Conservation (phyloP, 805 yeast genomes). For the Yamadazyma paraphyllophila region DNA sequence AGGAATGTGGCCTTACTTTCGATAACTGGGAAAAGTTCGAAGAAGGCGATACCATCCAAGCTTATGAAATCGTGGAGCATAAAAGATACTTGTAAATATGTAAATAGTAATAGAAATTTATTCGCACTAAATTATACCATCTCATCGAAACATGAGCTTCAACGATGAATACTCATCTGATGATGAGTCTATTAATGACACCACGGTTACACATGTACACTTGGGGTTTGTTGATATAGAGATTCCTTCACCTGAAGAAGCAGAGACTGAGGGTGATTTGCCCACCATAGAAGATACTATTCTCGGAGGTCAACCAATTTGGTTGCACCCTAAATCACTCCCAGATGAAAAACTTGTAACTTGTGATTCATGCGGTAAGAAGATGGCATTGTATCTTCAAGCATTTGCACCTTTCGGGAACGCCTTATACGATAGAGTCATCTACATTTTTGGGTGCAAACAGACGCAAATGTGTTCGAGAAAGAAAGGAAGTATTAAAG, state of each 20-base stretch:
- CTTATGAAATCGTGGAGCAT: conserved; percentile 59
- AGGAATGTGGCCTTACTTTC: conserved; percentile 86
- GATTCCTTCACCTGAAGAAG: conserved; percentile 34
- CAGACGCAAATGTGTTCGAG: conserved; percentile 55
- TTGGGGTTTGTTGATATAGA: conserved; percentile 68
- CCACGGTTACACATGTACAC: conserved; percentile 38
- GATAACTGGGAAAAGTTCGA: conserved; percentile 64
- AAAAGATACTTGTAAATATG: conserved; percentile 32
- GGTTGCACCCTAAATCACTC: conserved; percentile 61
- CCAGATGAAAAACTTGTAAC: conserved; percentile 53
- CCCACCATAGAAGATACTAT: conserved; percentile 63
- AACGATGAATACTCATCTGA: conserved; percentile 57
- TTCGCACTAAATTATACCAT: conserved; percentile 14
- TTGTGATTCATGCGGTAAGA: conserved; percentile 65
- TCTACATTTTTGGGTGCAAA: conserved; percentile 80
- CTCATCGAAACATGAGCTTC: conserved; percentile 24
- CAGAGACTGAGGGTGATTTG: conserved; percentile 31
- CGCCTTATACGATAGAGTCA: conserved; percentile 70
- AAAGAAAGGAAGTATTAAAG: conserved; percentile 67
- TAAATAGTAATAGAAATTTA: conserved; percentile 4
- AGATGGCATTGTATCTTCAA: conserved; percentile 71
- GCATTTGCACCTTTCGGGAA: conserved; percentile 76
- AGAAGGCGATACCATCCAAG: conserved; percentile 74
- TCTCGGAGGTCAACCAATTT: conserved; percentile 69
- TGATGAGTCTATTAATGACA: conserved; percentile 39